phyloP scores from a whole-genome alignment of 352 stramenopile genomes.

The Phytophthora hibernalis region DNA sequence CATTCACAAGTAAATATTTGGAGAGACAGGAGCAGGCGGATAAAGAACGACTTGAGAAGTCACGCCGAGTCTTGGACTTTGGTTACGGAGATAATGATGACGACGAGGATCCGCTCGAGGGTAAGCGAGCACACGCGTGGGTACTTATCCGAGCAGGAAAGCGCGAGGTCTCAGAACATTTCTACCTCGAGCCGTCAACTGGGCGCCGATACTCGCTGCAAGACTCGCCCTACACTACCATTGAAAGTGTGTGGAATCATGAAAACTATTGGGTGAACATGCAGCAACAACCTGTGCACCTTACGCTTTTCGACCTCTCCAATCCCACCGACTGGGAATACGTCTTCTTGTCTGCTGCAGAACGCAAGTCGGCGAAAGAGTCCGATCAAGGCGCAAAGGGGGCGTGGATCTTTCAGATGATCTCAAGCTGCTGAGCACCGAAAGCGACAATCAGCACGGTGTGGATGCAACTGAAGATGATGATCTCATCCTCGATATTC shows the following conservation, averaged over 20 bases:
- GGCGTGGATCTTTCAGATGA: slow-evolving; percentile 63
- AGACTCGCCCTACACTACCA: slow-evolving; percentile 83
- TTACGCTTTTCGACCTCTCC: slow-evolving; percentile 83
- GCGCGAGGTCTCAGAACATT: slow-evolving; percentile 81
- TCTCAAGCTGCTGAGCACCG: slow-evolving; percentile 57
- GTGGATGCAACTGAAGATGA: slow-evolving; percentile 60
- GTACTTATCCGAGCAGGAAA: slow-evolving; percentile 93
- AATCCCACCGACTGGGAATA: slow-evolving; percentile 93
- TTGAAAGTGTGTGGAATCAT: slow-evolving; percentile 94
- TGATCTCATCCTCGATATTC: slow-evolving; percentile 81
- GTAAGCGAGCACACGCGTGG: slow-evolving; percentile 90
- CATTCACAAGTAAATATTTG: slow-evolving; percentile 77
- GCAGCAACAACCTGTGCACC: slow-evolving; percentile 72
- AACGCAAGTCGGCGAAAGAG: slow-evolving; percentile 66
- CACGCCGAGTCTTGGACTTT: slow-evolving; percentile 48
- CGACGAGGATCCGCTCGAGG: slow-evolving; percentile 76
- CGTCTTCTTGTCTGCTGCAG: slow-evolving; percentile 85
- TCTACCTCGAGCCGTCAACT: slow-evolving; percentile 95
- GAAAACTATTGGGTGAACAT: slow-evolving; percentile 98
- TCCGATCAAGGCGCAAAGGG: slow-evolving; percentile 55
- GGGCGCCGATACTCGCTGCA: slow-evolving; percentile 82
- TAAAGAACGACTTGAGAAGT: slow-evolving; percentile 52
- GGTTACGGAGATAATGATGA: slow-evolving; percentile 72
- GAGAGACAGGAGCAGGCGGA: slow-evolving; percentile 55
- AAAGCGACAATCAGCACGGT: slow-evolving; percentile 66